Evolutionary conservation across 2,329 filamentous ascomycete genomes (phyloP).

Genomic region (Exophiala viscosa): DNA sequence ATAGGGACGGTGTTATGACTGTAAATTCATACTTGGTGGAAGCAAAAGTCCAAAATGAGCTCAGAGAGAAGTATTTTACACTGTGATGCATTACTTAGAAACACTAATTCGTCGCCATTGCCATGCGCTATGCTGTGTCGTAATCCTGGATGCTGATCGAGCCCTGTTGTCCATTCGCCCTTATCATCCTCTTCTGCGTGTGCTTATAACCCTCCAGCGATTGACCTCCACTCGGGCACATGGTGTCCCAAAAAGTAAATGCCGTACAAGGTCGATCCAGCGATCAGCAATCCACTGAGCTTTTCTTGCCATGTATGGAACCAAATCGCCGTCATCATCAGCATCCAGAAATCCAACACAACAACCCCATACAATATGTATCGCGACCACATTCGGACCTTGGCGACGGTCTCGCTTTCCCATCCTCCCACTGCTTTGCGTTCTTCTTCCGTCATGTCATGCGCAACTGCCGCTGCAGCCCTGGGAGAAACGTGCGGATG

Average conservation of each 20-base stretch:
- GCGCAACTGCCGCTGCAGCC: constrained; percentile 47
- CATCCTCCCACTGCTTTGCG: constrained; percentile 30
- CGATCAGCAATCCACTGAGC: constrained; percentile 52
- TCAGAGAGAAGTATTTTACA: no score
- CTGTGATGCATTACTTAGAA: no score
- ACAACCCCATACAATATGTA: constrained; percentile 57
- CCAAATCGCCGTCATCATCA: constrained; percentile 97
- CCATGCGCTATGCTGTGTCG: no score
- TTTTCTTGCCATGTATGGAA: constrained; percentile 99
- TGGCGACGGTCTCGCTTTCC: constrained; percentile 44
- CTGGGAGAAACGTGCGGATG: constrained; percentile 27
- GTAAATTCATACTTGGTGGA: no score
- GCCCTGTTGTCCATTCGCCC: neutral
- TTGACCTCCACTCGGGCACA: constrained; percentile 40
- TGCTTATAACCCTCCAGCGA: constrained; percentile 44
- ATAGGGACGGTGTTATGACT: no score
- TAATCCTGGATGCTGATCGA: no score
- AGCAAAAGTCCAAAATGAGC: no score
- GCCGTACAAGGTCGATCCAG: constrained; percentile 46
- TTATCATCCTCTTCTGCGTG: neutral
- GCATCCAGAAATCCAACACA: constrained; percentile 82
- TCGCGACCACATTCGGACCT: constrained; percentile 53
- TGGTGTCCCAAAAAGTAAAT: constrained; percentile 51
- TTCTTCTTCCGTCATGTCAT: constrained; percentile 41
- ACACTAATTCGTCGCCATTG: no score